A percentile compares a stretch with the other conserved stretches of the same genome.
Evolutionary conservation across 495 filamentous ascomycete genomes (phyloP).

Genomic region (Letharia columbiana): DNA sequence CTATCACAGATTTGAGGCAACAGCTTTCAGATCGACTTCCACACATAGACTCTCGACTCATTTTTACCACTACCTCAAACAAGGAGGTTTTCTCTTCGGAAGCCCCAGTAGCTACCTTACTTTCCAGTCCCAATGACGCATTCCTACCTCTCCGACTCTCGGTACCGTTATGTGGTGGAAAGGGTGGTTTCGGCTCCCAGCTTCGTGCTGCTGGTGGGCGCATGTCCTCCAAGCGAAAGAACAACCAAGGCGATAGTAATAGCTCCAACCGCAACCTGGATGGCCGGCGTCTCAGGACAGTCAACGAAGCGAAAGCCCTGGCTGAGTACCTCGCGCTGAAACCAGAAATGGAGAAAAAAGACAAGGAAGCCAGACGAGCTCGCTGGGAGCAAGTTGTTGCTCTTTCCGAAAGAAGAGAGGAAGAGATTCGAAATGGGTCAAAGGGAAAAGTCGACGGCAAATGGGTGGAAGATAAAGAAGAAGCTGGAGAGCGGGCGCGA

Average conservation of each 20-base stretch:
- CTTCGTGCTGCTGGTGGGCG: conserved; percentile 92
- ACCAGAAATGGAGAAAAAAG: conserved; percentile 90
- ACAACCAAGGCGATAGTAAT: conserved; percentile 72
- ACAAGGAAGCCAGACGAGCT: conserved; percentile 72
- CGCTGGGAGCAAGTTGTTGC: conserved; percentile 82
- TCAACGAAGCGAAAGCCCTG: conserved; percentile 88
- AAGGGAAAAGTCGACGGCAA: conserved; percentile 72
- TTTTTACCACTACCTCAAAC: conserved; percentile 76
- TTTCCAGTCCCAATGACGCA: conserved; percentile 42
- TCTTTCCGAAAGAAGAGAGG: conserved; percentile 67
- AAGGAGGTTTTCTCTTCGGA: conserved; percentile 48
- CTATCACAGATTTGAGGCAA: conserved; percentile 57
- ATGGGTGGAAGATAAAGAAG: conserved; percentile 90
- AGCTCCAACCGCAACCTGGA: conserved; percentile 89
- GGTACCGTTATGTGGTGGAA: conserved; percentile 72
- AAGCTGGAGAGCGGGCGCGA: conserved; percentile 68
- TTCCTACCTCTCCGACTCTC: conserved; percentile 77
- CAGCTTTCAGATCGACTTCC: conserved; percentile 59
- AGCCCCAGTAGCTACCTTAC: conserved; percentile 42
- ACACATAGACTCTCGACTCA: conserved; percentile 42
- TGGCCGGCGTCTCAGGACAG: conserved; percentile 78
- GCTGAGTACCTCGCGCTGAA: conserved; percentile 93
- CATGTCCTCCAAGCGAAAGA: conserved; percentile 91
- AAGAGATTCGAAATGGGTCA: conserved; percentile 62
- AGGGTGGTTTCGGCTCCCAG: conserved; percentile 96